Conservation (phyloP, 441 rosid species). For the Kokia cookei region DNA sequence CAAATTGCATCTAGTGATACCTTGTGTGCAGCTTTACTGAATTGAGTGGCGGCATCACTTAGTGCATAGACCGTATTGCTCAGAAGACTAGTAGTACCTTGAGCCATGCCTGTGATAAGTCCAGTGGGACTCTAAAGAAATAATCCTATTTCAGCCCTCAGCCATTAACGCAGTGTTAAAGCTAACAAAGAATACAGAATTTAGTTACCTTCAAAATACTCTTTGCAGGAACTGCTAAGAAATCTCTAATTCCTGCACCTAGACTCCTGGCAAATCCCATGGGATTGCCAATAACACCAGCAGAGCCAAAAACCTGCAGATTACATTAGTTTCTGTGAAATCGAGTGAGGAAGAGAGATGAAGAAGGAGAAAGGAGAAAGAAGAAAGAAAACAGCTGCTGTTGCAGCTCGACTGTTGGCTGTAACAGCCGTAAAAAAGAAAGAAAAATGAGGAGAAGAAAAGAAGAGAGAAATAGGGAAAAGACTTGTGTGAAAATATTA, state of each 20-base stretch:
- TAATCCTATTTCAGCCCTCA: background rate
- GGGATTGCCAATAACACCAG: conserved; percentile 99
- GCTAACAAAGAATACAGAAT: background rate
- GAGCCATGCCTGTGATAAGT: conserved; percentile 87
- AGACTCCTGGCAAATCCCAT: conserved; percentile 98
- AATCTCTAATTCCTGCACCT: conserved; percentile 87
- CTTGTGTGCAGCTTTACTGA: conserved; percentile 99
- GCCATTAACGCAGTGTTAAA: conserved; percentile 8
- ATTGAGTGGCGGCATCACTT: conserved; percentile 96
- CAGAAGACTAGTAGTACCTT: conserved; percentile 90
- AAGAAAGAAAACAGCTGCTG: no score
- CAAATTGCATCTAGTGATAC: conserved; percentile 33
- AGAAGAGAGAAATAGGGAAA: no score
- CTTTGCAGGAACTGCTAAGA: conserved; percentile 84
- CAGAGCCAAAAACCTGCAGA: conserved; percentile 90
- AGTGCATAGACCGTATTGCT: conserved; percentile 91
- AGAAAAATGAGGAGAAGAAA: no score
- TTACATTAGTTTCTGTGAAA: conserved; percentile 1
- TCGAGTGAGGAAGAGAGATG: no score
- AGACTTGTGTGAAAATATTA: no score
- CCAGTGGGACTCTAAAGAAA: conserved; percentile 82
- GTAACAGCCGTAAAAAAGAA: no score
- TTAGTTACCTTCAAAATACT: conserved; percentile 66
- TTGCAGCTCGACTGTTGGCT: no score
- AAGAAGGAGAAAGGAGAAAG: no score